These are phyloP conservation scores for Zoysia matrella DNA, from an alignment of 202 grass and related monocot genomes.

Conservation along the genomic window DNA sequence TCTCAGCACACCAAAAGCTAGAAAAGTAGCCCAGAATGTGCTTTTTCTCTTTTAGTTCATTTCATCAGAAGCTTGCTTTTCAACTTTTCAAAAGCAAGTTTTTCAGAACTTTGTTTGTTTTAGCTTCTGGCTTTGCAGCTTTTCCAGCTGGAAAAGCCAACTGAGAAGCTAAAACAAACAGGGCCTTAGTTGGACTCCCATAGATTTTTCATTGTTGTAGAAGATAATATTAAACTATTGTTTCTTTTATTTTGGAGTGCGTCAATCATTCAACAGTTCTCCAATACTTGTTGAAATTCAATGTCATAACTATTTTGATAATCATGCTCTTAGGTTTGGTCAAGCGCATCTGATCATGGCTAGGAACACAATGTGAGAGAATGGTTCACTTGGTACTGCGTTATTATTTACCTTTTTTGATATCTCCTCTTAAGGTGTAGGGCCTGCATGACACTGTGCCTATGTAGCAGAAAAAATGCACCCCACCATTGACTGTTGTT, in stretches of 20 bases:
- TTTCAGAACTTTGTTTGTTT: too few relatives aligned
- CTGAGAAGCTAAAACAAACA: too few relatives aligned
- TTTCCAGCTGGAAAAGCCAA: too few relatives aligned
- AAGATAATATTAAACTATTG: not conserved
- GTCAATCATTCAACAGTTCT: not conserved
- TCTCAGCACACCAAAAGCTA: too few relatives aligned
- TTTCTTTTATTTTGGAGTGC: not conserved
- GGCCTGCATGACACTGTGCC: not conserved
- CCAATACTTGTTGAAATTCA: not conserved
- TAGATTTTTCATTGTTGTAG: not conserved
- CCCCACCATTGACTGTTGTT: not conserved
- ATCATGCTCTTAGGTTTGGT: constrained; percentile 86
- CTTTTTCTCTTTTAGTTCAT: too few relatives aligned
- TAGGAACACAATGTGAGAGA: constrained; percentile 52
- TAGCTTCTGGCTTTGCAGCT: too few relatives aligned
- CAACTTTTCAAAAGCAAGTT: too few relatives aligned
- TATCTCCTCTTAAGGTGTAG: constrained; percentile 32
- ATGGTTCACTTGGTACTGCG: constrained; percentile 35
- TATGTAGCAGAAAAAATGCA: constrained; percentile 2
- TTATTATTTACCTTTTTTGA: constrained; percentile 44
- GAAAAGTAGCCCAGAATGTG: too few relatives aligned
- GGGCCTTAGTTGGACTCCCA: not conserved
- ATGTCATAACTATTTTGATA: constrained; percentile 56
- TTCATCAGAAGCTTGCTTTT: too few relatives aligned
- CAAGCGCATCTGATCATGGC: constrained; percentile 92